Evolutionary conservation across 805 yeast species (phyloP).

Genomic region (Starmerella ratchasimensis): DNA sequence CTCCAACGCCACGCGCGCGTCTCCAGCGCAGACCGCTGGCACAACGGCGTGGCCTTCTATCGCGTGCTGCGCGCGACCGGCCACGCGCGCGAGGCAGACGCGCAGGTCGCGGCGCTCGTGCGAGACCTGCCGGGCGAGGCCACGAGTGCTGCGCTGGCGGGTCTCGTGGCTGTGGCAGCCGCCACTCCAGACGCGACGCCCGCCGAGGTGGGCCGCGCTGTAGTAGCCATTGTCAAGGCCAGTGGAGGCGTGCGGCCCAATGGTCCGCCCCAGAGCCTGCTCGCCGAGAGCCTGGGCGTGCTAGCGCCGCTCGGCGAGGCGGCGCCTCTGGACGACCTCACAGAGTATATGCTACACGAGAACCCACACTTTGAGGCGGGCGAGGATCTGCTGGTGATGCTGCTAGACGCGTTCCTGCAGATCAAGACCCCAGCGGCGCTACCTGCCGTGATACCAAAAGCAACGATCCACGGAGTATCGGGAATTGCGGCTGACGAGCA

Average conservation of each 20-base stretch:
- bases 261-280: conserved; percentile 1
- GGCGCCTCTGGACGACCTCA: conserved; percentile 7
- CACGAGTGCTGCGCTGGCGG: conserved; percentile 3
- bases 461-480: background rate
- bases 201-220: background rate
- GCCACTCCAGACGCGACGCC: conserved; percentile 5
- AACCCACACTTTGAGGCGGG: conserved; percentile 14
- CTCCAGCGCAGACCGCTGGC: conserved; percentile 4
- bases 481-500: no score
- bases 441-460: no score
- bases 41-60: conserved; percentile 20
- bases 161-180: conserved; percentile 8
- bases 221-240: conserved; percentile 1
- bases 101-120: conserved; percentile 16
- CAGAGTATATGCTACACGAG: conserved; percentile 6
- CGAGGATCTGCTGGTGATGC: conserved; percentile 9
- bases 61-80: conserved; percentile 15
- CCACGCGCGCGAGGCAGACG: conserved; percentile 15
- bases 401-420: conserved; percentile 19
- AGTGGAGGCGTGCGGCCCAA: conserved; percentile 2
- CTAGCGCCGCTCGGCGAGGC: conserved; percentile 1
- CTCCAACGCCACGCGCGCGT: conserved; percentile 16
- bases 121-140: conserved; percentile 8
- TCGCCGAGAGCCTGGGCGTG: conserved; percentile 1
- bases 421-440: no score